Evolutionary conservation across 2,329 filamentous ascomycete species (phyloP), one percentile per base, ranked within the genome.

Genomic region (Remersonia thermophila): DNA sequence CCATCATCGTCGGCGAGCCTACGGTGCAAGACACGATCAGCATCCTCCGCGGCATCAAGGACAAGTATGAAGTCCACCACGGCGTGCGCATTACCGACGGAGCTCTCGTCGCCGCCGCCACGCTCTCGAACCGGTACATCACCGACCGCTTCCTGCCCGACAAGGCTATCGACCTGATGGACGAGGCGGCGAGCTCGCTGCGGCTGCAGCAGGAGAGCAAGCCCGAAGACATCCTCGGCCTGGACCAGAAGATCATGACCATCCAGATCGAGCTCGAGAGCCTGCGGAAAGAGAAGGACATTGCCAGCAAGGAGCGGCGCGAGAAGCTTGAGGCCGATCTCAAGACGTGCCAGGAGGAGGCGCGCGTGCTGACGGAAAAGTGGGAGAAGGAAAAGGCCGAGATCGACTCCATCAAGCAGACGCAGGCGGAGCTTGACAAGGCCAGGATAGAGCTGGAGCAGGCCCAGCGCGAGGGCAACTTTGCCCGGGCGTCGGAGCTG

Each of bases 191-290:
- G 1, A 93, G 83, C 41, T 85, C 86, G 15, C 65, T 96, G 8
- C 77, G 93, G 30, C 62, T 96, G 23, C 89, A 96, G 53, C 91
- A 96, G 58, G 91, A 98, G 58, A 94, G 85, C 49, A 96, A 95
- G 50, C 91, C 91, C 0, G 91, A 96, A 48, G 78, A 89, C 7
- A 95, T 98, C 25, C 84, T 93, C 62, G 77, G 81, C 34, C 73
- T 96, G 2, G 89, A 96, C 51, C 83, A 93, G 43, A 84, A 87
- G 51, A 94, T 96, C 41, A 93, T 95, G 75, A 96, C 89, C 0
- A 85, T 96, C 11, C 89, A 95, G 54, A 96, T 98, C 44, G 89
- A 98, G 56, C 69, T 96, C 1, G 91, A 96, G 55, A 95, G 86
- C 42, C 62, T 98, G 29, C 75, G 89, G 34, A 96, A 96, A 51